Base-by-base conservation (phyloP, 2,329 filamentous ascomycete species). In the Trichoderma arundinaceum region DNA sequence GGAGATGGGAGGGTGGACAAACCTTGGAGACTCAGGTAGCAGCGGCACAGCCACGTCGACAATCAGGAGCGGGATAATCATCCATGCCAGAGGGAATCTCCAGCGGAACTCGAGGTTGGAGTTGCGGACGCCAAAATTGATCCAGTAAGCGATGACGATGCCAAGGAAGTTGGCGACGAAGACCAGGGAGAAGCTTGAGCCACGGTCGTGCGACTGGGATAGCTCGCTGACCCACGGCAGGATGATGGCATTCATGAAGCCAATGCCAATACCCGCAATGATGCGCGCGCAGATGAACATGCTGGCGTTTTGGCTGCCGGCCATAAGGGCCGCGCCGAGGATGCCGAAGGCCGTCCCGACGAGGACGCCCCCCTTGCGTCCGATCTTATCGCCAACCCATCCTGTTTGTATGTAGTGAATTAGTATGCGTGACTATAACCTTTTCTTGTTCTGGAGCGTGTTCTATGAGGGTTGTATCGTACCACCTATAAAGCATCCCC, bases 161-260 rank as follows among this genome's bases (percentile, higher is more conserved):
- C 83, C 82, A 3, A 84, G 75, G 66, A 83, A 84, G 69, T 85
- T 84, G 44, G 82, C 82, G 59, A 84, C 80, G 71, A 85, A 84
- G 51, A 83, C 81, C 62, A 82, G 80, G 17, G 78, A 82, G 39
- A 83, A 75, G 60, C 74, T 80, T 1, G 77, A 78, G 64, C 83
- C 82, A 4, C 83, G 77, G 67, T 82, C 79, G 32, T 77, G 72
- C 6, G 82, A 80, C 3, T 77, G 74, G 3, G 82, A 82, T 1
- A 79, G 78, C 70, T 85, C 83, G 1, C 81, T 80, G 48, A 84
- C 78, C 64, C 82, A 74, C 0, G 82, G 81, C 4, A 82, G 82
- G 7, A 81, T 80, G 68, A 84, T 83, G 51, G 79, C 81, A 39
- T 79, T 84, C 70, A 83, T 71, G 71, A 78, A 80, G 58, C 83